These are phyloP conservation scores for Alternaria triticimaculans DNA, from an alignment of 2,329 filamentous ascomycete genomes.

Conservation along the genomic window DNA sequence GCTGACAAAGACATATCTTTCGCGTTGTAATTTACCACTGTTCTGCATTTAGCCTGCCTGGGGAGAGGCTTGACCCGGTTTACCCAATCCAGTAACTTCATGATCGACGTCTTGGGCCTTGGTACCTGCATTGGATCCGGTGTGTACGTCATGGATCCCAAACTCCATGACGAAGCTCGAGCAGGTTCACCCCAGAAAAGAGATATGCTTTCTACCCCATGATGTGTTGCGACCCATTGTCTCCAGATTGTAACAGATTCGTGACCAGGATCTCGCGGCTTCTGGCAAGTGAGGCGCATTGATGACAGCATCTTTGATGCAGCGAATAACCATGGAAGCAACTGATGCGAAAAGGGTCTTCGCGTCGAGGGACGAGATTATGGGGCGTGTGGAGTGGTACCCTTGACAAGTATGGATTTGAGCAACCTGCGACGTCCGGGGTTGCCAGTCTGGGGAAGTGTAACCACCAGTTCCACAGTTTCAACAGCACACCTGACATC, in stretches of 20 bases:
- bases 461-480: constrained; percentile 4
- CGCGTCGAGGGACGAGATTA: background rate
- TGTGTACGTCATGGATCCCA: constrained; percentile 11
- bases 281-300: background rate
- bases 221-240: background rate
- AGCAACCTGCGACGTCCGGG: constrained; percentile 4
- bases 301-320: background rate
- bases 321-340: constrained; percentile 9
- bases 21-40: constrained; percentile 1
- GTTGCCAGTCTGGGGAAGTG: constrained; percentile 13
- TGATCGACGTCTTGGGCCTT: constrained; percentile 14
- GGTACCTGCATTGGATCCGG: constrained; percentile 15
- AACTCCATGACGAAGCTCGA: background rate
- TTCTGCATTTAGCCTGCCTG: constrained; percentile 2
- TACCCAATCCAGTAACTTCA: constrained; percentile 4
- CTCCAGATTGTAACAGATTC: constrained; percentile 1
- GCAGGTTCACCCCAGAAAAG: constrained; percentile 5
- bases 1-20: constrained; percentile 1
- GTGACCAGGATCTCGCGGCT: background rate
- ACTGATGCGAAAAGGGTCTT: background rate
- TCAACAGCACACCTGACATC: constrained; percentile 9
- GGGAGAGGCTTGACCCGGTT: constrained; percentile 2
- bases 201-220: constrained; percentile 5
- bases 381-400: background rate
- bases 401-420: background rate